Percentiles rank a stretch among this genome's conserved stretches.
Conservation (phyloP, 345 rosid genomes). For the Heritiera littoralis region DNA sequence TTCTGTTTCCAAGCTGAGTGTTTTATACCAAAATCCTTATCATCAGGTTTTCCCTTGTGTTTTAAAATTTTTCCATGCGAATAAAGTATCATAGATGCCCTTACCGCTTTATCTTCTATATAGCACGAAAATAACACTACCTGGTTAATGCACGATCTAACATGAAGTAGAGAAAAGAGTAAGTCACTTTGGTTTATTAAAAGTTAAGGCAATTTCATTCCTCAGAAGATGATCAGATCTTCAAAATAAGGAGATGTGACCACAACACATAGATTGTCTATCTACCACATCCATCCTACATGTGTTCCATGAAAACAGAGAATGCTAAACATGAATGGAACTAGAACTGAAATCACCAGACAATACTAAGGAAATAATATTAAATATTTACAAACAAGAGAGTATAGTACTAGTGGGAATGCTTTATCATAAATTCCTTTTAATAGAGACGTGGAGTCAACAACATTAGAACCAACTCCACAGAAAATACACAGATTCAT, state of each 20-base stretch:
- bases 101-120: background rate
- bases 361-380: background rate
- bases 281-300: background rate
- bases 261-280: background rate
- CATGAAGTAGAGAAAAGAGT: background rate
- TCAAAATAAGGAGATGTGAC: background rate
- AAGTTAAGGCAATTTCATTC: background rate
- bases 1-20: constrained; percentile 2
- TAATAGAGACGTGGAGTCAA: background rate
- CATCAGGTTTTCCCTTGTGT: background rate
- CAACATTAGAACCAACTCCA: constrained; percentile 3
- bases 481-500: background rate
- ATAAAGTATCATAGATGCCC: background rate
- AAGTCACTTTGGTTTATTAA: background rate
- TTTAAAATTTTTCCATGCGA: background rate
- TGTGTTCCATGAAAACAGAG: background rate
- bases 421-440: constrained; percentile 4
- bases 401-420: background rate
- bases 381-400: background rate
- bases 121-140: background rate
- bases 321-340: background rate
- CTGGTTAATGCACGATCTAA: background rate
- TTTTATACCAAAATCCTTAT: constrained; percentile 9
- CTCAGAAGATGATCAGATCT: background rate
- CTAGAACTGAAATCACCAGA: background rate